phyloP scores from a whole-genome alignment of 2,329 filamentous ascomycete genomes.

The Catunica adiposa region DNA sequence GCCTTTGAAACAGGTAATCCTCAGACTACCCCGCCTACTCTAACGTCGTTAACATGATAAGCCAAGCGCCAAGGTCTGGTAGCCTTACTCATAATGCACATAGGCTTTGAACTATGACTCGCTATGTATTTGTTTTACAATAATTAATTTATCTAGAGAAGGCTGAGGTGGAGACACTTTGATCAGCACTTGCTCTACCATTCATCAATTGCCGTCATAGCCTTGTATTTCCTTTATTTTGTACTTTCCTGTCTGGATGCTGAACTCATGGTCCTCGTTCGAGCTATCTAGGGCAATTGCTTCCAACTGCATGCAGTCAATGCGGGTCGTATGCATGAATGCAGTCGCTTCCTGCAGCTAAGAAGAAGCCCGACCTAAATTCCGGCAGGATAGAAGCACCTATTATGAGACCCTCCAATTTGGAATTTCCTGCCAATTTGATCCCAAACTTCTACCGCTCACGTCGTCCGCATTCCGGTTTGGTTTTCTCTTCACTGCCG shows the following conservation, averaged over 20 bases:
- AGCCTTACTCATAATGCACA: background rate
- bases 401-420: too few species aligned
- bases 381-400: too few species aligned
- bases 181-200: background rate
- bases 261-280: background rate
- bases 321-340: background rate
- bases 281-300: background rate
- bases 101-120: too few species aligned
- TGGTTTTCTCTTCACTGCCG: background rate
- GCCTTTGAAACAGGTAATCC: background rate
- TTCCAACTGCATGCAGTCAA: background rate
- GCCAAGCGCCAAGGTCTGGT: background rate
- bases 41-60: background rate
- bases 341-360: background rate
- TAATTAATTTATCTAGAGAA: background rate
- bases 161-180: background rate
- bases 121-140: too few species aligned
- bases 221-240: background rate
- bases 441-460: too few species aligned
- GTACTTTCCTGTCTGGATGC: too few species aligned
- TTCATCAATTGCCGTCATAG: too few species aligned
- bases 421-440: too few species aligned
- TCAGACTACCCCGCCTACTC: slow-evolving; percentile 1
- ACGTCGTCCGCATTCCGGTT: too few species aligned
- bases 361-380: too few species aligned